Conservation (phyloP, 805 yeast species). For the Zygotorulaspora florentina region DNA sequence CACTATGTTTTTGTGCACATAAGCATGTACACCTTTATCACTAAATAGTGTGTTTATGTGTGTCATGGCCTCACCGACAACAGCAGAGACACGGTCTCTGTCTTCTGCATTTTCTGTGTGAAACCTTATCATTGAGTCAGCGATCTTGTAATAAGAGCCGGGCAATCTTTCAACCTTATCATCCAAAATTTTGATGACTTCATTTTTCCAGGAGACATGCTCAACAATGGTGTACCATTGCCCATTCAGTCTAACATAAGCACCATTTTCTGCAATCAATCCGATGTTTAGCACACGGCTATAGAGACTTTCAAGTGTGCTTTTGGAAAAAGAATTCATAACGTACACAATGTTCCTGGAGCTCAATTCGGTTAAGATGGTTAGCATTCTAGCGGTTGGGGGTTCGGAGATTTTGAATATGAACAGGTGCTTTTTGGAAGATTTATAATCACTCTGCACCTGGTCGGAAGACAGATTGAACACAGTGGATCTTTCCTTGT, state of each 20-base stretch:
- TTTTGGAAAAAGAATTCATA: constrained; percentile 58
- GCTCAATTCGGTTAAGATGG: constrained; percentile 59
- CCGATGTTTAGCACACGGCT: constrained; percentile 68
- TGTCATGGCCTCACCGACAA: constrained; percentile 80
- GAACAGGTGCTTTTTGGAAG: constrained; percentile 41
- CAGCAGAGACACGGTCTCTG: constrained; percentile 57
- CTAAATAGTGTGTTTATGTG: constrained; percentile 75
- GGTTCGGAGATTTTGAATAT: constrained; percentile 46
- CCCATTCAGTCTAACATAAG: constrained; percentile 55
- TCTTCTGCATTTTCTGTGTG: constrained; percentile 67
- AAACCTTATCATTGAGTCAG: constrained; percentile 72
- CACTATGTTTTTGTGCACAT: constrained; percentile 61
- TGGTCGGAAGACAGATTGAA: constrained; percentile 33
- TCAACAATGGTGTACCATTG: constrained; percentile 63
- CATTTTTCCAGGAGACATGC: constrained; percentile 42
- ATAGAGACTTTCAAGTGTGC: constrained; percentile 64
- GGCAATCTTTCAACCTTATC: constrained; percentile 67
- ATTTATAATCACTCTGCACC: constrained; percentile 30
- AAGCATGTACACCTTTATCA: constrained; percentile 68
- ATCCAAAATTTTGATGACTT: constrained; percentile 33
- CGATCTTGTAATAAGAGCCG: constrained; percentile 65
- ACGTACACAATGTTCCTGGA: constrained; percentile 66
- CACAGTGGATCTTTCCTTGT: constrained; percentile 38
- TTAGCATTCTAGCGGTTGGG: constrained; percentile 57
- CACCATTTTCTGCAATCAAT: constrained; percentile 87